phyloP scores from a whole-genome alignment of 768 basidiomycete genomes.

The Glaciozyma antarctica region DNA sequence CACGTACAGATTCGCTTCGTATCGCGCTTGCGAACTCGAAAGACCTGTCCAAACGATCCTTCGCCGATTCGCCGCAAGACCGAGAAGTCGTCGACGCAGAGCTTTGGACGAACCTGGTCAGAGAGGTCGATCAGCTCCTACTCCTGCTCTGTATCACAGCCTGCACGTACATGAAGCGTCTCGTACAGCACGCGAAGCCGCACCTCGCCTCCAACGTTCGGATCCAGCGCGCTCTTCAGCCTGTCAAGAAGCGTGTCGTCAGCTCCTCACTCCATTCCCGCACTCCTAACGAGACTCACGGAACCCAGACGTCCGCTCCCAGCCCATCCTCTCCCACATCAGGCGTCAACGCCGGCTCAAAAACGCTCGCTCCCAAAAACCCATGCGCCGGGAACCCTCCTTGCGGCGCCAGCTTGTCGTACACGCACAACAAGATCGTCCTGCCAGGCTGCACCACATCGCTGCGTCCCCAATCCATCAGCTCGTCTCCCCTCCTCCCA shows the following conservation, averaged over 20 bases:
- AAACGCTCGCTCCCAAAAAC: conserved; percentile 25
- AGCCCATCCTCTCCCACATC: conserved; percentile 80
- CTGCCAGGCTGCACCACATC: conserved; percentile 28
- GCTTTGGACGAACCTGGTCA: conserved; percentile 19
- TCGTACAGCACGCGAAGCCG: conserved; percentile 86
- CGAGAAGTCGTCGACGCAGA: conserved; percentile 60
- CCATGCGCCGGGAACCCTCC: conserved; percentile 41
- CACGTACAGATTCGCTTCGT: conserved; percentile 67
- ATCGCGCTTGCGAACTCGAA: conserved; percentile 93
- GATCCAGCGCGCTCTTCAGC: conserved; percentile 38
- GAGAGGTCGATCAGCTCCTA: neutral
- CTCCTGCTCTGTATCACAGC: too few relatives aligned
- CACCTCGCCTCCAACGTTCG: conserved; percentile 79
- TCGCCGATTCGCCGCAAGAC: conserved; percentile 95
- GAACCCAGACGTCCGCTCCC: conserved; percentile 71
- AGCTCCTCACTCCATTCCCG: neutral
- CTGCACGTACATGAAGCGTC: conserved; percentile 61
- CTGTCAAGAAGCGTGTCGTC: neutral
- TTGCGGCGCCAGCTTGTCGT: conserved; percentile 79
- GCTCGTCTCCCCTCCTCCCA: neutral
- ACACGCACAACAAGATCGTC: conserved; percentile 22
- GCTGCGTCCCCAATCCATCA: neutral
- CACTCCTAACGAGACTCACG: conserved; percentile 55
- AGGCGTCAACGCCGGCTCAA: conserved; percentile 61
- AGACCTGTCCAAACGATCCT: conserved; percentile 89